Percentiles rank a stretch among this genome's conserved stretches.
Evolutionary conservation across 352 stramenopile species (phyloP).

Genomic region (Globisporangium irregulare): DNA sequence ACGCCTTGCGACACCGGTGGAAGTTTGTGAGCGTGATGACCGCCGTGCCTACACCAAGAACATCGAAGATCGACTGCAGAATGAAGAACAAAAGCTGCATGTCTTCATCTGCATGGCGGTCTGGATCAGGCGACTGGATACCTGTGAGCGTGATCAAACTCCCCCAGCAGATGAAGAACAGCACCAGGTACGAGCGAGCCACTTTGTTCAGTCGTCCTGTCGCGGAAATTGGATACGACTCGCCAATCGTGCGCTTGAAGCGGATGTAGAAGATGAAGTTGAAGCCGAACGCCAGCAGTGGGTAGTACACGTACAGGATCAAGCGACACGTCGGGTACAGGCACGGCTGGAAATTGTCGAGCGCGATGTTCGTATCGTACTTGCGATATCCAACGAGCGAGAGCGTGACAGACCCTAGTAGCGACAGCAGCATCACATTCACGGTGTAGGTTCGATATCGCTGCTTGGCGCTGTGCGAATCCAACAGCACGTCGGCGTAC

Average conservation of each 20-base stretch:
- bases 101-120: constrained; percentile 20
- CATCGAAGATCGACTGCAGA: constrained; percentile 67
- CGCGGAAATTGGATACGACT: constrained; percentile 67
- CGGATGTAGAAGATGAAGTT: constrained; percentile 80
- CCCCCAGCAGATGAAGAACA: constrained; percentile 75
- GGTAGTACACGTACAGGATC: constrained; percentile 80
- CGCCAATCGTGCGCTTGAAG: constrained; percentile 72
- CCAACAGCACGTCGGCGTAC: constrained; percentile 67
- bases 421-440: constrained; percentile 63
- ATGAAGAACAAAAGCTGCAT: constrained; percentile 31
- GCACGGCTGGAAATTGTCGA: constrained; percentile 54
- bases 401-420: constrained; percentile 55
- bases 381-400: constrained; percentile 56
- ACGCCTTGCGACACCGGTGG: constrained; percentile 62
- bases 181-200: constrained; percentile 58
- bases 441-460: constrained; percentile 60
- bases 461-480: constrained; percentile 60
- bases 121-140: constrained; percentile 32
- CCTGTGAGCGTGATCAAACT: constrained; percentile 65
- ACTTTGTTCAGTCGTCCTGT: constrained; percentile 66
- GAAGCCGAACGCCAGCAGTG: constrained; percentile 65
- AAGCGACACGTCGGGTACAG: constrained; percentile 64
- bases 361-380: constrained; percentile 21
- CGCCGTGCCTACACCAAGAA: constrained; percentile 61
- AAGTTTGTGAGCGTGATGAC: constrained; percentile 77